These are phyloP conservation scores for Geotrichum histeridarum DNA, from an alignment of 1,139 yeast genomes.

Conservation along the genomic window DNA sequence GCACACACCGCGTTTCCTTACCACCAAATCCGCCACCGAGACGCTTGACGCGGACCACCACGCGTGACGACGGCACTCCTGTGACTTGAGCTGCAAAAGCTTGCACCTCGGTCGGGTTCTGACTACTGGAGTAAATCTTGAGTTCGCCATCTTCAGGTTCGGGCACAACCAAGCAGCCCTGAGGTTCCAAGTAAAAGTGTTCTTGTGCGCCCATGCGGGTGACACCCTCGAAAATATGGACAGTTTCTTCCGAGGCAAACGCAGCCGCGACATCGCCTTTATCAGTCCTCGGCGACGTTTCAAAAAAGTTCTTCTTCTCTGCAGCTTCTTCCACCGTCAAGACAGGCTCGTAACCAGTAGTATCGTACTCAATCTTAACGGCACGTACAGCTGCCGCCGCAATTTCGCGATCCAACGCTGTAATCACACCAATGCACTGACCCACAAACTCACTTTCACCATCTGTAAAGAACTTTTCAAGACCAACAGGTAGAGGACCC, in stretches of 20 bases:
- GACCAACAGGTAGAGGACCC: constrained; percentile 43
- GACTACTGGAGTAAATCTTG: constrained; percentile 42
- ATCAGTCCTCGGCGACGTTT: constrained; percentile 33
- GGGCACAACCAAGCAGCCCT: constrained; percentile 42
- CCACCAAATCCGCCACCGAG: constrained; percentile 68
- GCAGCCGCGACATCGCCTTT: constrained; percentile 42
- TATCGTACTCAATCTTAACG: constrained; percentile 43
- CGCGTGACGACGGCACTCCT: constrained; percentile 41
- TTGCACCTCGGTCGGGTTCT: constrained; percentile 44
- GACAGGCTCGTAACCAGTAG: constrained; percentile 35
- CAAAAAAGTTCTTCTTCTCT: constrained; percentile 38
- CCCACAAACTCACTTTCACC: constrained; percentile 41
- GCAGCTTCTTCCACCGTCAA: constrained; percentile 44
- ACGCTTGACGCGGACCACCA: constrained; percentile 43
- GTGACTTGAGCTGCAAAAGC: constrained; percentile 40
- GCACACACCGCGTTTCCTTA: constrained; percentile 45
- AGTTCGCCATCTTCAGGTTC: constrained; percentile 43
- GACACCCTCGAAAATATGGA: constrained; percentile 38
- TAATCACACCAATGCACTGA: constrained; percentile 43
- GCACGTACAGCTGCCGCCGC: constrained; percentile 44
- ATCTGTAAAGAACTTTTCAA: constrained; percentile 43
- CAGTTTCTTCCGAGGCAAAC: constrained; percentile 32
- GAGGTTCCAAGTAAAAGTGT: constrained; percentile 46
- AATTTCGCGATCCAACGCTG: constrained; percentile 39
- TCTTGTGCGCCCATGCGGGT: constrained; percentile 45